Evolutionary conservation across 352 stramenopile genomes (phyloP), one percentile per base, ranked within the genome.

Genomic region (Peronosclerospora sorghi): DNA sequence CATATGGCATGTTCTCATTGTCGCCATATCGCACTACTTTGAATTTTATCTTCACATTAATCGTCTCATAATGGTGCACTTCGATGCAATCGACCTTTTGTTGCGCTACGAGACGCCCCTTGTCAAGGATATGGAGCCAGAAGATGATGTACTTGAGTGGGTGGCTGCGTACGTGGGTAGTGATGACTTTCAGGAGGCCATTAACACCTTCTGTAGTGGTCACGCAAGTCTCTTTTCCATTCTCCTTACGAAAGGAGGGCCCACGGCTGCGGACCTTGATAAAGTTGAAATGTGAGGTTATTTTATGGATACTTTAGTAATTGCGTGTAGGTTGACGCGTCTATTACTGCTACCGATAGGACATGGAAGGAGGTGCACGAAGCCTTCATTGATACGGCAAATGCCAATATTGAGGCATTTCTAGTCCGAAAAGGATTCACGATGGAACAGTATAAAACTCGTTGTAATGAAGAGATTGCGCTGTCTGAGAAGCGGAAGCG

Each of bases 71-170:
- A 72, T 72, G 68, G 59, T 65, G 32, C 61, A 60, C 35, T 88
- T 88, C 51, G 76, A 88, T 47, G 76, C 76, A 27, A 88, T 88
- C 32, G 76, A 88, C 43, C 54, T 88, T 45, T 57, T 88, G 41
- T 65, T 68, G 38, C 73, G 76, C 47, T 88, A 85, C 46, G 73
- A 88, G 62, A 84, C 74, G 54, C 76, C 76, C 39, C 57, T 84
- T 41, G 62, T 88, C 32, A 85, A 86, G 51, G 76, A 88, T 56
- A 88, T 88, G 76, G 76, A 88, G 55, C 45, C 61, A 27, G 67
- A 68, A 23, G 76, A 88, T 36, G 76, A 88, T 46, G 73, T 88
- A 30, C 70, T 88, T 28, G 76, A 88, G 50, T 88, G 76, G 76
- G 76, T 88, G 36, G 62, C 76, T 0, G 73, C 76, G 14, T 83